Percentiles rank a stretch among this genome's conserved stretches.
phyloP scores from a whole-genome alignment of 192 early-diverging fungal genomes.

The Pilobolus umbonatus region DNA sequence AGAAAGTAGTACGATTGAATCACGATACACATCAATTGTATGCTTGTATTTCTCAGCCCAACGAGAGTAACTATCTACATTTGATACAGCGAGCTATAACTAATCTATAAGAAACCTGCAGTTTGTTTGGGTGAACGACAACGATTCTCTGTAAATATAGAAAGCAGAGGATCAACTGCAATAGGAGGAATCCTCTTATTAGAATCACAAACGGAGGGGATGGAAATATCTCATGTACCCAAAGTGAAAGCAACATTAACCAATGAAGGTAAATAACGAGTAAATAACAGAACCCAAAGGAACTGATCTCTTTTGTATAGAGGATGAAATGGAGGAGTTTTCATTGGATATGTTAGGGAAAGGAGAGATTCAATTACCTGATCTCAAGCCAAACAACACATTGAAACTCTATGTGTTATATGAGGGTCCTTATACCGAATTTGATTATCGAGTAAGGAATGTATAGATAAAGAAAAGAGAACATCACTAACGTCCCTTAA shows the following conservation, averaged over 20 bases:
- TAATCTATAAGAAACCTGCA: conserved; percentile 3
- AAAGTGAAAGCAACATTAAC: conserved; percentile 26
- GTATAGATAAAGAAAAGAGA: neutral
- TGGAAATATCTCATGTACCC: conserved; percentile 16
- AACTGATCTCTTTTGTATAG: conserved; percentile 1
- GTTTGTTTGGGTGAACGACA: conserved; percentile 38
- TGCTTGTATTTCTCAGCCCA: conserved; percentile 32
- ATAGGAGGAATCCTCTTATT: conserved; percentile 26
- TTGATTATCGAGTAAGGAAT: conserved; percentile 32
- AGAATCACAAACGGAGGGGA: conserved; percentile 35
- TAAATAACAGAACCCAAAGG: neutral
- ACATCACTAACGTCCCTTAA: no score
- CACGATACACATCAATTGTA: conserved; percentile 32
- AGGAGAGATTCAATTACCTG: conserved; percentile 38
- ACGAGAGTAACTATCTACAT: conserved; percentile 18
- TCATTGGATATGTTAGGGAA: conserved; percentile 32
- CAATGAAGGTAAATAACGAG: neutral
- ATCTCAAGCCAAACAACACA: conserved; percentile 27
- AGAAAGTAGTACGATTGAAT: conserved; percentile 47
- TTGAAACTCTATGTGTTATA: conserved; percentile 44
- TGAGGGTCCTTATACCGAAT: conserved; percentile 34
- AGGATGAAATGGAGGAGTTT: conserved; percentile 13
- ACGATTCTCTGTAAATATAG: conserved; percentile 32
- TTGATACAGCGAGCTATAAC: neutral
- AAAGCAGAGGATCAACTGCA: conserved; percentile 11